These are phyloP conservation scores for Parafenestella ontariensis DNA, from an alignment of 2,329 filamentous ascomycete species.

Conservation along the genomic window DNA sequence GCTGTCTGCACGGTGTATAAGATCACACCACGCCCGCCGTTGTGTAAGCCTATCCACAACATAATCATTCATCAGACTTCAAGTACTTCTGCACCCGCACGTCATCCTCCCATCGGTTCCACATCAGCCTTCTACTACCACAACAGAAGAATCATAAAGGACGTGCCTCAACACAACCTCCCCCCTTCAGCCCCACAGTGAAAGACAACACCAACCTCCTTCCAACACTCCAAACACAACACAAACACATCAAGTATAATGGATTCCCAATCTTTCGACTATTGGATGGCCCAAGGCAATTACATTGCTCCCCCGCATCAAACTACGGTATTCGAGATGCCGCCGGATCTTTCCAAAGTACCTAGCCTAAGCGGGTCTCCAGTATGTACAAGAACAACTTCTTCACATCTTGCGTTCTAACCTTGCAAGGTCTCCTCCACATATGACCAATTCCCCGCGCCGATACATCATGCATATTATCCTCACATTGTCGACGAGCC, in stretches of 20 bases:
- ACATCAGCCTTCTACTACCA: not conserved
- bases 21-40: slow-evolving; percentile 41
- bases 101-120: not conserved
- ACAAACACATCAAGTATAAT: slow-evolving; percentile 24
- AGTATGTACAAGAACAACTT: slow-evolving; percentile 28
- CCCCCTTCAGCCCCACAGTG: not conserved
- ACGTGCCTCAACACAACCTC: not conserved
- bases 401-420: slow-evolving; percentile 8
- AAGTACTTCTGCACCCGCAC: slow-evolving; percentile 4
- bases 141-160: not conserved
- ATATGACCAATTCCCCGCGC: slow-evolving; percentile 45
- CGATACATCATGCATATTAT: slow-evolving; percentile 42
- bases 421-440: slow-evolving; percentile 43
- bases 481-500: slow-evolving; percentile 42
- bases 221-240: slow-evolving; percentile 7
- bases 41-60: slow-evolving; percentile 37
- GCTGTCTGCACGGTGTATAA: slow-evolving; percentile 39
- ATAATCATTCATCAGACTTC: slow-evolving; percentile 31
- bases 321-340: slow-evolving; percentile 41
- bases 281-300: slow-evolving; percentile 47
- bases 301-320: slow-evolving; percentile 42
- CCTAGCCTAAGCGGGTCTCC: slow-evolving; percentile 50
- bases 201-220: slow-evolving; percentile 12
- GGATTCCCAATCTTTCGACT: slow-evolving; percentile 47
- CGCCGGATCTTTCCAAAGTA: slow-evolving; percentile 45